phyloP scores from a whole-genome alignment of 208 protist species.

The Polymyxa betae region DNA sequence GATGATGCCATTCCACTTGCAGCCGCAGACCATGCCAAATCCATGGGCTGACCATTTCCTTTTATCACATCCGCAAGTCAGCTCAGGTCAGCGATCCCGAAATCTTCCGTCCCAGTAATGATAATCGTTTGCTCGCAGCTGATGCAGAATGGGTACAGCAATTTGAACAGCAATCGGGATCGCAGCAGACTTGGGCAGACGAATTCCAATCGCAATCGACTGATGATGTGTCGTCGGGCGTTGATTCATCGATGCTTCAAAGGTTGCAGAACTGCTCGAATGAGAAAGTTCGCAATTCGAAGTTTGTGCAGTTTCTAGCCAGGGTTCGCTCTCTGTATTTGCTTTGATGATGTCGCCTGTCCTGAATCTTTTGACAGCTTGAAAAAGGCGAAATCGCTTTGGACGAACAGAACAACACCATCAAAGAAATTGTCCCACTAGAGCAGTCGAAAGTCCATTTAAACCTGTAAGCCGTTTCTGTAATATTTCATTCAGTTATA shows the following conservation, averaged over 20 bases:
- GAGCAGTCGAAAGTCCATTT: neutral
- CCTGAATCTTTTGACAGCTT: neutral
- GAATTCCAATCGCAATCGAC: neutral
- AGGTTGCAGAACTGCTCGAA: slow-evolving; percentile 36
- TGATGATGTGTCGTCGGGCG: neutral
- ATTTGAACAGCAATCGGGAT: neutral
- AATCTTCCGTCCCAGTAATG: neutral
- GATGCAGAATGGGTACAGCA: neutral
- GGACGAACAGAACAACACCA: neutral
- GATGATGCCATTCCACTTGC: neutral
- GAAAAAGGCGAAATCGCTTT: slow-evolving; percentile 15
- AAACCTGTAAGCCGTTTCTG: neutral
- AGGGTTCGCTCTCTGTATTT: neutral
- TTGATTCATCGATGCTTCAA: slow-evolving; percentile 1
- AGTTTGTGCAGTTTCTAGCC: slow-evolving; percentile 16
- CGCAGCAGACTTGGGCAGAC: slow-evolving; percentile 15
- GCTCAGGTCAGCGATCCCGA: neutral
- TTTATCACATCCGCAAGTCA: neutral
- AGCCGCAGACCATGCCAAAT: neutral
- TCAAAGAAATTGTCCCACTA: slow-evolving; percentile 42
- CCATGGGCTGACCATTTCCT: slow-evolving; percentile 31
- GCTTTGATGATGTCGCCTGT: neutral
- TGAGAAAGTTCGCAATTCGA: slow-evolving; percentile 45
- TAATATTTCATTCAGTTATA: neutral
- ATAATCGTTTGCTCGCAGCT: neutral